Evolutionary conservation across 2,329 filamentous ascomycete genomes (phyloP), one percentile per base, ranked within the genome.

Genomic region (Colletotrichum sansevieriae): DNA sequence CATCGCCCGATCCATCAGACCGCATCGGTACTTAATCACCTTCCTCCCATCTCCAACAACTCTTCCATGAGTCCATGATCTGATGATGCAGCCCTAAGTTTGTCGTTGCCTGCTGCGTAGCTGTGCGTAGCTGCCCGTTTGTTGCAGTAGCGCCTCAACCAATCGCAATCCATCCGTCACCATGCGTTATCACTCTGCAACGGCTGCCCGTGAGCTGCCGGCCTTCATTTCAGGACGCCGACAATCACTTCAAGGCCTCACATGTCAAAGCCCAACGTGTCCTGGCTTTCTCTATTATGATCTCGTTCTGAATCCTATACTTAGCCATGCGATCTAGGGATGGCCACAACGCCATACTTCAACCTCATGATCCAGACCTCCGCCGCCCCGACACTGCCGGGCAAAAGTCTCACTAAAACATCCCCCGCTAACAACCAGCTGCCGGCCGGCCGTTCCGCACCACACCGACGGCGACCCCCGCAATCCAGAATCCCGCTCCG

Each of bases 1-100:
- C 65, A 64, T 64, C 60, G 61, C 60, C 61, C 65, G 60, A 64
- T 58, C 54, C 52, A 41, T 35, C 35, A n/a, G 22, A 44, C 39
- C 54, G 37, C 51, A 29, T 43, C 54, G 37, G 4, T 33, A 35
- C 46, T 60, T 35, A 9, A 39, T 33, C 8, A 35, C 25, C 47
- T 49, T 33, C 39, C 39, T 15, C 6, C 12, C 13, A 25, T 20
- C 13, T 18, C n/a, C 51, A 18, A 37, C 51, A 13, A 55, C 13
- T 29, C 29, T 39, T 18, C 35, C n/a, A 22, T 20, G 15, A 49
- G 5, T 25, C 54, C 33, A 65, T 65, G 54, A 68, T 63, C 65
- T 68, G 60, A 68, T 57, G 51, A 63, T 67, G 65, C 59, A 63
- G 65, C 65, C 65, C 60, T 67, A 35, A 41, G 37, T 64, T 22